These are phyloP conservation scores for Nymphaea thermarum DNA, from an alignment of 164 flowering plant genomes.

Conservation along the genomic window DNA sequence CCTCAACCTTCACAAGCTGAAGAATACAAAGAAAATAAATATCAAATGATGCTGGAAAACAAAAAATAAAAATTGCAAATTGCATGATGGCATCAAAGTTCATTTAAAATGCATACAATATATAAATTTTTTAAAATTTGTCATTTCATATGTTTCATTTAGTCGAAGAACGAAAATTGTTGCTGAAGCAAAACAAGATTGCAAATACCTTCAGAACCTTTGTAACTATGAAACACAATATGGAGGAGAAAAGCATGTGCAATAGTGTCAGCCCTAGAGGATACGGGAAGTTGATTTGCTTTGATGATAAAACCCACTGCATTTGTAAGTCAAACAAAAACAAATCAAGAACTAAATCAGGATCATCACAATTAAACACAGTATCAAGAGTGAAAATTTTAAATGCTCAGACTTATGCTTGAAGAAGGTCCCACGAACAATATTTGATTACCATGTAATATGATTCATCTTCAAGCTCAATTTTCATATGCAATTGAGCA, in stretches of 20 bases:
- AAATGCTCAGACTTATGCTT: not conserved
- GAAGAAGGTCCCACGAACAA: not conserved
- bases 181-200: too few species aligned
- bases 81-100: not conserved
- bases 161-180: too few species aligned
- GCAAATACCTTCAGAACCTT: slow-evolving; percentile 63
- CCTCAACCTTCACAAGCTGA: slow-evolving; percentile 81
- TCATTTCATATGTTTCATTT: too few species aligned
- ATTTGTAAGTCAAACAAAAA: slow-evolving; percentile 8
- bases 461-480: too few species aligned
- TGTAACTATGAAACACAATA: slow-evolving; percentile 72
- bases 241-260: slow-evolving; percentile 96
- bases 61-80: not conserved
- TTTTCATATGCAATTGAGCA: too few species aligned
- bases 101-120: not conserved
- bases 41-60: not conserved
- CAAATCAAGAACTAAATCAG: not conserved
- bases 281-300: slow-evolving; percentile 93
- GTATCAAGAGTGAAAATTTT: not conserved
- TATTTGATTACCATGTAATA: too few species aligned
- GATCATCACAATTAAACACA: not conserved
- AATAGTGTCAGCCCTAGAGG: slow-evolving; percentile 93
- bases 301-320: slow-evolving; percentile 99
- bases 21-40: slow-evolving; percentile 7
- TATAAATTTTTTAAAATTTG: not conserved